Percentiles rank a stretch among this genome's conserved stretches.
phyloP scores from a whole-genome alignment of 2,329 filamentous ascomycete species.

The Parafenestella ontariensis region DNA sequence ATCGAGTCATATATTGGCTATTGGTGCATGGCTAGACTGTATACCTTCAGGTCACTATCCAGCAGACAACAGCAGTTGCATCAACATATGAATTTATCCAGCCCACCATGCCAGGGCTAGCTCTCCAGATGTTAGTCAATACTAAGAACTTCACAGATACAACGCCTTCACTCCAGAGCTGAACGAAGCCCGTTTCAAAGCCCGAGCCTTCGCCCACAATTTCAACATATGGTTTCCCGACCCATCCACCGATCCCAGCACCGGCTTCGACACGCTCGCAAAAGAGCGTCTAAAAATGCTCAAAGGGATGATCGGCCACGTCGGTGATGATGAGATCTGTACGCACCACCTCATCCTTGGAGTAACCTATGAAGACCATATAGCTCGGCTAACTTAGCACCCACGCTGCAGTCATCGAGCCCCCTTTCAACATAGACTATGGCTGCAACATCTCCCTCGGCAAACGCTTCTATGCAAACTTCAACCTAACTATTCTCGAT shows the following conservation, averaged over 20 bases:
- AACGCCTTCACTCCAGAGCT: conserved; percentile 59
- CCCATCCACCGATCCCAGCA: conserved; percentile 16
- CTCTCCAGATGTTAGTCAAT: background rate
- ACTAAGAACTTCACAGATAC: conserved; percentile 52
- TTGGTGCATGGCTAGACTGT: background rate
- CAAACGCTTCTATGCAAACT: conserved; percentile 69
- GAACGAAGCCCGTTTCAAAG: conserved; percentile 59
- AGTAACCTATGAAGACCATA: background rate
- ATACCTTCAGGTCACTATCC: background rate
- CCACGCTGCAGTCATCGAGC: conserved; percentile 60
- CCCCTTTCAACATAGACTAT: conserved; percentile 69
- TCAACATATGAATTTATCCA: background rate
- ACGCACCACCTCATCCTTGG: background rate
- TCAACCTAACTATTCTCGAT: conserved; percentile 62
- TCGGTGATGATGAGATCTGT: conserved; percentile 43
- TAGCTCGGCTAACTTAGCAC: background rate
- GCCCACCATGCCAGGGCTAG: background rate
- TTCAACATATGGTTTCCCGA: conserved; percentile 61
- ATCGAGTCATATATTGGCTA: background rate
- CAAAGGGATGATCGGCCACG: conserved; percentile 40
- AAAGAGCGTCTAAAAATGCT: conserved; percentile 33
- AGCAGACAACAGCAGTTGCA: background rate
- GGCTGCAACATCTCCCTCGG: conserved; percentile 70
- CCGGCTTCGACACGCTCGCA: conserved; percentile 35
- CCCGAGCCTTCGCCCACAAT: conserved; percentile 63